A percentile compares a stretch with the other conserved stretches of the same genome.
Evolutionary conservation across 257 asterid species (phyloP).

Genomic region (Jacaranda copaia): DNA sequence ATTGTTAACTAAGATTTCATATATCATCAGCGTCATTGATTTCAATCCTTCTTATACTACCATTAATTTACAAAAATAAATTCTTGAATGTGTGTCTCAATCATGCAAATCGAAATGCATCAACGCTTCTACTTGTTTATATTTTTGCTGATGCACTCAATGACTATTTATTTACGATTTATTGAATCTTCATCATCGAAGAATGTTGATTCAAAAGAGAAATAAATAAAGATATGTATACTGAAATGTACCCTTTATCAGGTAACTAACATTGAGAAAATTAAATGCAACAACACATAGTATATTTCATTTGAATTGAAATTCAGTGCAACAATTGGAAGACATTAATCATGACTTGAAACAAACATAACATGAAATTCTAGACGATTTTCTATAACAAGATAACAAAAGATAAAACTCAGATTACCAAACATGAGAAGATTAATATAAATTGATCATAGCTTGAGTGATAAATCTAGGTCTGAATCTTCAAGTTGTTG

Average conservation of each 20-base stretch:
- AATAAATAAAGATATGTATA: not conserved
- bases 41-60: too few species aligned
- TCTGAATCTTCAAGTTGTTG: conserved; percentile 13
- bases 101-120: too few species aligned
- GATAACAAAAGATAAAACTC: too few species aligned
- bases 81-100: too few species aligned
- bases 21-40: not conserved
- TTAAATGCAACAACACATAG: not conserved
- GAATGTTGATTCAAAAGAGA: not conserved
- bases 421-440: too few species aligned
- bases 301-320: conserved; percentile 14
- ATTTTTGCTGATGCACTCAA: not conserved
- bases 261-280: not conserved
- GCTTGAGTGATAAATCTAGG: conserved; percentile 40
- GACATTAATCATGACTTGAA: not conserved
- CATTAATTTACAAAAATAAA: too few species aligned
- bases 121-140: too few species aligned
- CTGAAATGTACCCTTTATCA: not conserved
- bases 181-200: not conserved
- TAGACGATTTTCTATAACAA: too few species aligned
- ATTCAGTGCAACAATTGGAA: not conserved
- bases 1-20: not conserved
- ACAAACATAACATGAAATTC: too few species aligned
- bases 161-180: not conserved
- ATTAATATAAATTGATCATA: not conserved